Conservation (phyloP, 768 basidiomycete species). For the Boletus tomentosulus region DNA sequence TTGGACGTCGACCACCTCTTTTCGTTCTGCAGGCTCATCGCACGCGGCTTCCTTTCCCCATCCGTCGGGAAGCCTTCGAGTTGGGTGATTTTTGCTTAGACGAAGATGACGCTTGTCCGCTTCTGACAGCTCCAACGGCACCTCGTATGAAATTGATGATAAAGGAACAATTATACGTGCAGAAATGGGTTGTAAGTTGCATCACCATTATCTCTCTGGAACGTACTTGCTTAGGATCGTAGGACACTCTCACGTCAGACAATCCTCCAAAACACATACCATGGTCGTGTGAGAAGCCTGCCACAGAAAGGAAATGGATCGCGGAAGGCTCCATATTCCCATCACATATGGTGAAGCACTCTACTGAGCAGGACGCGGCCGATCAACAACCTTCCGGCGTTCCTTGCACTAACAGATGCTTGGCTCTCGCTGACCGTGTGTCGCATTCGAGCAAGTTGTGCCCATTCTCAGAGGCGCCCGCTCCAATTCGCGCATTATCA, state of each 20-base stretch:
- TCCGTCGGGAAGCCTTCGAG: conserved; percentile 19
- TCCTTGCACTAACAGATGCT: not conserved
- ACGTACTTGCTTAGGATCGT: conserved; percentile 7
- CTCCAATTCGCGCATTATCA: not conserved
- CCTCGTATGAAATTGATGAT: conserved; percentile 36
- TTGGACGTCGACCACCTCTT: conserved; percentile 21
- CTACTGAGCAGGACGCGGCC: conserved; percentile 1
- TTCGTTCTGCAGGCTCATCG: conserved; percentile 26
- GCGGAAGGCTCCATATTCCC: conserved; percentile 30
- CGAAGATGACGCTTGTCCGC: conserved; percentile 11
- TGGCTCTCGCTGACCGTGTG: not conserved
- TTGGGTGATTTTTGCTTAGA: conserved; percentile 15
- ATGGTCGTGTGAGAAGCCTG: conserved; percentile 24
- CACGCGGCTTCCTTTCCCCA: conserved; percentile 20
- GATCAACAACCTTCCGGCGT: not conserved
- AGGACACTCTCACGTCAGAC: conserved; percentile 19
- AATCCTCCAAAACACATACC: conserved; percentile 28
- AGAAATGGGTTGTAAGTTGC: conserved; percentile 33
- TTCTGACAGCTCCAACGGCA: conserved; percentile 31
- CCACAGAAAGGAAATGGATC: conserved; percentile 23
- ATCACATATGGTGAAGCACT: conserved; percentile 8
- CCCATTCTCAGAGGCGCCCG: conserved; percentile 2
- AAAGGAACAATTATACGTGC: conserved; percentile 32
- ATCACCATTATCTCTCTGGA: not conserved
- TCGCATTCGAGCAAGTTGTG: conserved; percentile 1